These are phyloP conservation scores for Nymphaea colorata DNA, from an alignment of 164 flowering plant genomes.

Conservation along the genomic window DNA sequence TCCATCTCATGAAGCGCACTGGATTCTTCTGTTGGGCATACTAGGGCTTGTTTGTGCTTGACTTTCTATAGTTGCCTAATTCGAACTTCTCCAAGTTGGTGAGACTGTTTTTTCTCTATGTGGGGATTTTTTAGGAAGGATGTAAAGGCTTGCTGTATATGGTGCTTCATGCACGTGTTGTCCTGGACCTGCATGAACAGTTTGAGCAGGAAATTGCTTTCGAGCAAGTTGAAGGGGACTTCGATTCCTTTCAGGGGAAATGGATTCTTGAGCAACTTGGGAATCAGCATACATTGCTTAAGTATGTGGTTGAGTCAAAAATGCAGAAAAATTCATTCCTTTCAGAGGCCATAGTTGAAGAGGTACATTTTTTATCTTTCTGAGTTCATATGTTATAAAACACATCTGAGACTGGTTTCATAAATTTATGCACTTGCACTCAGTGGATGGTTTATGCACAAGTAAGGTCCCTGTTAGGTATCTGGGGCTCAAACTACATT, in stretches of 20 bases:
- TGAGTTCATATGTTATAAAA: background rate
- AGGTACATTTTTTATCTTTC: conserved; percentile 26
- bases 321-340: conserved; percentile 76
- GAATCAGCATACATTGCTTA: conserved; percentile 78
- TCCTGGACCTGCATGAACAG: conserved; percentile 72
- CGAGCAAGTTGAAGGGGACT: conserved; percentile 95
- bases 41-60: too few relatives aligned
- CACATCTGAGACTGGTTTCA: too few relatives aligned
- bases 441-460: too few relatives aligned
- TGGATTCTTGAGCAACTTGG: conserved; percentile 90
- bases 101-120: background rate
- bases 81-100: too few relatives aligned
- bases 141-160: conserved; percentile 92
- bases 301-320: conserved; percentile 82
- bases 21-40: too few relatives aligned
- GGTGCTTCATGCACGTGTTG: conserved; percentile 98
- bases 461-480: too few relatives aligned
- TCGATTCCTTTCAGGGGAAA: conserved; percentile 78
- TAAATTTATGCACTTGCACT: too few relatives aligned
- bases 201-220: conserved; percentile 77
- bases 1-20: too few relatives aligned
- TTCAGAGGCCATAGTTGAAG: conserved; percentile 97
- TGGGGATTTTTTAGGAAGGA: conserved; percentile 62
- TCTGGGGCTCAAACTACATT: too few relatives aligned
- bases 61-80: too few relatives aligned